Evolutionary conservation across 441 rosid species (phyloP), one percentile per base, ranked within the genome.

Genomic region (Gossypium gossypioides): DNA sequence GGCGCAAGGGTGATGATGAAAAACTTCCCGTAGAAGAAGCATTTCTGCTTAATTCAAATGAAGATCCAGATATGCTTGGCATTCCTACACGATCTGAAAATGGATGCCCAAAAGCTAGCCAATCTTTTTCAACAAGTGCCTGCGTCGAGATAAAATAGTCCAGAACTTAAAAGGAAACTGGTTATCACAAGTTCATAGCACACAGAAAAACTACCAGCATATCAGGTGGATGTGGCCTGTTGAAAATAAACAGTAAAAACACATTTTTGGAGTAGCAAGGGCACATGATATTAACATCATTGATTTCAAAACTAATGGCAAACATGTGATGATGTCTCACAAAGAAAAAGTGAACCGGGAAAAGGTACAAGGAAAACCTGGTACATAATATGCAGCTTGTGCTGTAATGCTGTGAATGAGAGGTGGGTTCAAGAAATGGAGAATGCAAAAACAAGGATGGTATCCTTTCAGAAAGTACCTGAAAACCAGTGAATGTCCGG

Each of bases 41-140:
- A 61, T 90, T 93, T 76, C 97, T 87, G 60, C 90, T 74, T 76
- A 91, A 83, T 74, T 93, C 99, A 71, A 74, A 76, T 18, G 85
- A 42, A 79, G 82, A 81, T 81, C 89, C 94, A 71, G 91, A 79
- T 69, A 88, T 78, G 72, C 82, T 79, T 62, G 97, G 99, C 91
- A 90, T 88, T 77, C 97, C 99, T 70, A 88, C 71, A 60, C 98
- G 99, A 78, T 96, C 98, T 7, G 97, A 87, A 86, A 96, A 89
- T 72, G 97, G 98, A 83, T 93, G 99, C 66, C 99, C 98, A 85
- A 93, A 96, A 77, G 99, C 98, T 68, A 93, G 86, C 99, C 99
- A 96, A 79, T 96, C 98, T 81, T 96, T 96, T 82, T 96, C 99
- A 73, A 93, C 70, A 69, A 96, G 97, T 61, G 97, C 97, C 99